Conservation (phyloP, 257 asterid species). For the Nicotiana knightiana region DNA sequence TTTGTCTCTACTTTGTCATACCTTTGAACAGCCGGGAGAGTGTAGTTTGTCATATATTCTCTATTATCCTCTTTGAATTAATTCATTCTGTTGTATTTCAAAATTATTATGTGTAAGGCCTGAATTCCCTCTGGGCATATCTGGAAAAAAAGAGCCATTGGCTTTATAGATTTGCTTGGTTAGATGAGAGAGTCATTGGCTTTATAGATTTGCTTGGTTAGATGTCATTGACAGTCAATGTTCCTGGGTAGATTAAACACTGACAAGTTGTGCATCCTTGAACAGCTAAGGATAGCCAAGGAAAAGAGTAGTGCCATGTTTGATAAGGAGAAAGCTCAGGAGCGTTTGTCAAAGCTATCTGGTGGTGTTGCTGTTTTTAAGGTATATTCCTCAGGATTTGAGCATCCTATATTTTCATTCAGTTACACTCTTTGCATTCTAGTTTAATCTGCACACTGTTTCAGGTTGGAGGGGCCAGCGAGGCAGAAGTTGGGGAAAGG, state of each 20-base stretch:
- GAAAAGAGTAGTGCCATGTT: slow-evolving; percentile 61
- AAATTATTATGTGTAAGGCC: background rate
- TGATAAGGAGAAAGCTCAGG: slow-evolving; percentile 93
- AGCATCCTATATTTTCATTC: background rate
- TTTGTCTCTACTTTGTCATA: background rate
- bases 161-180: background rate
- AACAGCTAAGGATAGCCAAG: slow-evolving; percentile 68
- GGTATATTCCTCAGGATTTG: slow-evolving; percentile 32
- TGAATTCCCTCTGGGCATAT: background rate
- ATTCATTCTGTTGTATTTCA: background rate
- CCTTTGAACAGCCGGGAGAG: background rate
- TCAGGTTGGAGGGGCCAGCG: slow-evolving; percentile 94
- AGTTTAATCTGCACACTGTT: slow-evolving; percentile 8
- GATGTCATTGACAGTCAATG: background rate
- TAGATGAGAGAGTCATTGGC: background rate
- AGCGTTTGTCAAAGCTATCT: slow-evolving; percentile 79
- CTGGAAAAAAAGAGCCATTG: background rate
- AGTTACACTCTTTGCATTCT: background rate
- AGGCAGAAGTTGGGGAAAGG: slow-evolving; percentile 84
- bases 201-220: background rate
- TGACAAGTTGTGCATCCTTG: slow-evolving; percentile 16
- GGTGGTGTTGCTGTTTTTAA: slow-evolving; percentile 96
- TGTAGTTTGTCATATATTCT: background rate
- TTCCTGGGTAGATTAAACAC: background rate
- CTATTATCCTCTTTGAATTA: background rate